A percentile compares a stretch with the other conserved stretches of the same genome.
These are phyloP conservation scores for Solanum paucissectum DNA, from an alignment of 257 asterid genomes.

Conservation along the genomic window DNA sequence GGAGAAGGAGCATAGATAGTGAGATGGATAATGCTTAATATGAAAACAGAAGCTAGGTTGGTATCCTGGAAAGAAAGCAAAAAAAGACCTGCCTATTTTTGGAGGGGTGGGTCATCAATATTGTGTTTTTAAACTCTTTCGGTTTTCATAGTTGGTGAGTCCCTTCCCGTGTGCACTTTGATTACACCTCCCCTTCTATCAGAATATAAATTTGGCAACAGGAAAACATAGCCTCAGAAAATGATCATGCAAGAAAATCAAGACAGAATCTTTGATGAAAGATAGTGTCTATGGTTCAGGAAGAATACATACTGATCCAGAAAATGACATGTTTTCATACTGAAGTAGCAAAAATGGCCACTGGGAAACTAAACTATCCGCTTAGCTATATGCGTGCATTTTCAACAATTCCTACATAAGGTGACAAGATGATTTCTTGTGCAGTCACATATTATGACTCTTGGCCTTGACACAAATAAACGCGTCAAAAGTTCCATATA, in stretches of 20 bases:
- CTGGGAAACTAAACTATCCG: neutral
- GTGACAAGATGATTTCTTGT: neutral
- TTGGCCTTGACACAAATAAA: neutral
- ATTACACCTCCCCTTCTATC: neutral
- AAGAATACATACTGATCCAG: neutral
- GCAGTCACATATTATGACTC: neutral
- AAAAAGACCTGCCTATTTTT: neutral
- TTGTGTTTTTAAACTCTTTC: neutral
- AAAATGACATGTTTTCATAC: neutral
- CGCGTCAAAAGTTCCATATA: neutral
- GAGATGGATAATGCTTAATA: neutral
- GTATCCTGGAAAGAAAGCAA: neutral
- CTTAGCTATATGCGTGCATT: neutral
- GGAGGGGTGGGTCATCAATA: neutral
- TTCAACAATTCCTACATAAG: neutral
- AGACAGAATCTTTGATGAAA: neutral
- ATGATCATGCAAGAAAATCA: neutral
- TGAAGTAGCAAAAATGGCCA: neutral
- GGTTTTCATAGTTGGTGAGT: neutral
- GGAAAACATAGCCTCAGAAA: neutral
- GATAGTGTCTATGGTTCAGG: neutral
- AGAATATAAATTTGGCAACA: neutral
- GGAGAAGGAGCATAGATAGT: neutral
- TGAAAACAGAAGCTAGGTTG: neutral
- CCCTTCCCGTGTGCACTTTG: neutral